These are phyloP conservation scores for Rhododendron molle DNA, from an alignment of 148 eudicot species.

Conservation along the genomic window DNA sequence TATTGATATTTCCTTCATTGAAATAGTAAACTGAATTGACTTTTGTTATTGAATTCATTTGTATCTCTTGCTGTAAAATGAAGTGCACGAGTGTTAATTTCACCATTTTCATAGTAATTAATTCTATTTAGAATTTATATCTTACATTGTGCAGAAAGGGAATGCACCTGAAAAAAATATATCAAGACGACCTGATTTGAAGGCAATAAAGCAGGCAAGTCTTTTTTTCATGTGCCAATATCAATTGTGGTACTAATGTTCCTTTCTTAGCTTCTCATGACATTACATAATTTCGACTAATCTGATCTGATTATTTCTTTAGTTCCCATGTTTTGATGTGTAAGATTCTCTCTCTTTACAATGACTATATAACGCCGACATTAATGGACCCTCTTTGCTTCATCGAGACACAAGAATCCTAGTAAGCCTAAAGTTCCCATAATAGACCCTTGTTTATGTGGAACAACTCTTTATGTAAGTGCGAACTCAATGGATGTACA, in stretches of 20 bases:
- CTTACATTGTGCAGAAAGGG: slow-evolving; percentile 22
- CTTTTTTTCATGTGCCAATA: not conserved
- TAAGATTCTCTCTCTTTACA: too few species aligned
- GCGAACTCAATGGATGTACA: too few species aligned
- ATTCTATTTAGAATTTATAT: not conserved
- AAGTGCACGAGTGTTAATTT: not conserved
- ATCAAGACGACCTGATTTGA: slow-evolving; percentile 64
- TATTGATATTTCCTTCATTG: not conserved
- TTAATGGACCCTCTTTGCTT: too few species aligned
- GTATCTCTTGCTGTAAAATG: not conserved
- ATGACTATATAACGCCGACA: too few species aligned
- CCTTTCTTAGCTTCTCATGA: not conserved
- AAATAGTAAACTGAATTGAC: not conserved
- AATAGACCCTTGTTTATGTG: too few species aligned
- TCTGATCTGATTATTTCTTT: not conserved
- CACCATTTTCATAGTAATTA: not conserved
- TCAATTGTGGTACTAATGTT: not conserved
- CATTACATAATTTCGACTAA: not conserved
- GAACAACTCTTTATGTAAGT: too few species aligned
- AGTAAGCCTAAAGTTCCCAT: too few species aligned
- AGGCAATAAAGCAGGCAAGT: slow-evolving; percentile 64
- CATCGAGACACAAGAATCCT: too few species aligned
- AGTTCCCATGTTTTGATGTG: too few species aligned
- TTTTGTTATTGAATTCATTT: not conserved
- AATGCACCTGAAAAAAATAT: slow-evolving; percentile 23